Percentiles rank a stretch among this genome's conserved stretches.
phyloP scores from a whole-genome alignment of 306 rosid genomes.

The Medicago arabica region DNA sequence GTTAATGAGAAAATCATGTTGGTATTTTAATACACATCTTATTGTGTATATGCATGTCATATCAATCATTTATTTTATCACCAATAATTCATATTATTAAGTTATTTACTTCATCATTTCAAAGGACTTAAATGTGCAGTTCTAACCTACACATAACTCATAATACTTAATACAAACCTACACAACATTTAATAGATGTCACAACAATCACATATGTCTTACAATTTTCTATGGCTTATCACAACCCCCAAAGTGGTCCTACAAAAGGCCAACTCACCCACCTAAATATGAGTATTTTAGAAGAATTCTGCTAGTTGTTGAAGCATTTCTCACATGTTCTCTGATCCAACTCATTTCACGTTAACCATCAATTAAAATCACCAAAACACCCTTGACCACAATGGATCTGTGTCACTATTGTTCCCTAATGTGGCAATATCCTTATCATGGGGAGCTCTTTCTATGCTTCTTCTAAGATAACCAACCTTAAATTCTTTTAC shows the following conservation, averaged over 20 bases:
- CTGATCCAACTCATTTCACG: slow-evolving; percentile 55
- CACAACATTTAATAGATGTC: background rate
- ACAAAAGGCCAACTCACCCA: slow-evolving; percentile 29
- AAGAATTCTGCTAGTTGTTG: slow-evolving; percentile 58
- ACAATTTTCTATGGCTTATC: slow-evolving; percentile 34
- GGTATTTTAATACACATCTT: no score
- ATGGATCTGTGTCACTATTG: slow-evolving; percentile 17
- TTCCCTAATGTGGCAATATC: slow-evolving; percentile 33
- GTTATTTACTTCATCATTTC: no score
- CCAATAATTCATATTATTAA: no score
- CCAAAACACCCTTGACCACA: slow-evolving; percentile 49
- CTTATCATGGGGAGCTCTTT: slow-evolving; percentile 40
- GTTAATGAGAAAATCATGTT: no score
- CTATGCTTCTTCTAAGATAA: slow-evolving; percentile 30
- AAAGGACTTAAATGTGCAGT: background rate
- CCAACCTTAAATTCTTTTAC: background rate
- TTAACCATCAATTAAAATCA: slow-evolving; percentile 35
- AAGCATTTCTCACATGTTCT: slow-evolving; percentile 63
- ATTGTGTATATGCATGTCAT: no score
- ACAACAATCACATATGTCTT: slow-evolving; percentile 39
- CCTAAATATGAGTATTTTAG: slow-evolving; percentile 56
- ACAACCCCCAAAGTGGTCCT: slow-evolving; percentile 42
- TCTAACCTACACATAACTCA: background rate
- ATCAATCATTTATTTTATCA: no score
- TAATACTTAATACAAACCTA: background rate